Evolutionary conservation across 768 basidiomycete species (phyloP).

Genomic region (Galerina sulciceps): DNA sequence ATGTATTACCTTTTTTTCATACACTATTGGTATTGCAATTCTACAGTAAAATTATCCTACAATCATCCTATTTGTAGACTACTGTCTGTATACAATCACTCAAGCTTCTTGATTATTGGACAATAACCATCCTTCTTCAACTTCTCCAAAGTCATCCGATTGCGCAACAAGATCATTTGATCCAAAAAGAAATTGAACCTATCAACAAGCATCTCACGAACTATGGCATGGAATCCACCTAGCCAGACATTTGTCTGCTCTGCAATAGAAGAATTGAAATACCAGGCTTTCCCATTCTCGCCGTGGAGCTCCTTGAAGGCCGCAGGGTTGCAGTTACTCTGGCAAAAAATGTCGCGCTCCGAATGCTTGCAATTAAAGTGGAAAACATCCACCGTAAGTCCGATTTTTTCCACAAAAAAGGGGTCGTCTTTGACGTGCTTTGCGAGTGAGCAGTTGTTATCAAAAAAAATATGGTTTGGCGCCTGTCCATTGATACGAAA

Average conservation of each 20-base stretch:
- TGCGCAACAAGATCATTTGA: slow-evolving; percentile 27
- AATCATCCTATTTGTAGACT: too few species aligned
- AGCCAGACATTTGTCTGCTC: slow-evolving; percentile 39
- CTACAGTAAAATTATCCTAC: too few species aligned
- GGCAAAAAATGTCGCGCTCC: slow-evolving; percentile 19
- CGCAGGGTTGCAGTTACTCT: slow-evolving; percentile 23
- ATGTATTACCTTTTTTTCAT: too few species aligned
- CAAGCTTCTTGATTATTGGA: too few species aligned
- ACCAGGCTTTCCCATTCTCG: slow-evolving; percentile 7
- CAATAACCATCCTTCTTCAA: not conserved
- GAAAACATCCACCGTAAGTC: slow-evolving; percentile 27
- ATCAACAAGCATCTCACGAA: too few species aligned
- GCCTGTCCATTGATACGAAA: slow-evolving; percentile 13
- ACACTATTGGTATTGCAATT: too few species aligned
- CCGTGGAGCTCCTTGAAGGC: slow-evolving; percentile 16
- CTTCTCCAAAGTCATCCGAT: not conserved
- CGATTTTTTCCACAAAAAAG: slow-evolving; percentile 13
- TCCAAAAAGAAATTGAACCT: slow-evolving; percentile 37
- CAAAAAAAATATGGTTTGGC: slow-evolving; percentile 31
- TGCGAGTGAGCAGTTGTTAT: slow-evolving; percentile 30
- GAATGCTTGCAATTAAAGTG: slow-evolving; percentile 27
- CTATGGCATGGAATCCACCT: slow-evolving; percentile 25
- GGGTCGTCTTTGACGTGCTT: slow-evolving; percentile 16
- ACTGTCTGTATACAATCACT: too few species aligned
- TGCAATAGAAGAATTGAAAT: slow-evolving; percentile 33